Evolutionary conservation across 2,329 filamentous ascomycete genomes (phyloP), one percentile per base, ranked within the genome.

Genomic region (Emergomyces africanus): DNA sequence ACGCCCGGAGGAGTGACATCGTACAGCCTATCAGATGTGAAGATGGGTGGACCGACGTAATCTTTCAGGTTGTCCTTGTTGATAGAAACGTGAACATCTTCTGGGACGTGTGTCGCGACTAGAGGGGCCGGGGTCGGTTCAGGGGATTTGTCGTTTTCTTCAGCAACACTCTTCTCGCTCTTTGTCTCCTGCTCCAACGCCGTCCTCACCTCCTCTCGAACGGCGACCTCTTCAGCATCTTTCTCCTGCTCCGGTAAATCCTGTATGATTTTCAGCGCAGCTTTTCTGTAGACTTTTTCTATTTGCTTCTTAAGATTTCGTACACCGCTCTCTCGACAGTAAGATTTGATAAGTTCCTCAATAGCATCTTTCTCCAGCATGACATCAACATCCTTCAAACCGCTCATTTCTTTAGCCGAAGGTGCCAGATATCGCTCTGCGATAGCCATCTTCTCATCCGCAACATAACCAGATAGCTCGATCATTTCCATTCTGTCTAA

Each of bases 261-360:
- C 56, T 92, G 88, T 14, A 99, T 92, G 65, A 99, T 99, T 76
- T 96, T 97, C 62, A 99, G 80, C 0, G 94, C 95, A 15, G 92
- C 90, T 75, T 99, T 99, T 60, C 94, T 86, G 75, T 96, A 99
- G 2, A 99, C 90, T 78, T 99, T 99, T 73, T 99, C 94, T 62
- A 99, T 99, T 73, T 97, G 92, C 79, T 99, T 97, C 82, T 99
- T 99, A 62, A 99, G 78, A 70, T 99, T 99, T 65, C 94, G 87
- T 9, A 99, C 95, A 67, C 94, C 94, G 49, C 90, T 96, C 75
- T 99, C 94, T 49, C 94, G 88, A 76, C 91, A 96, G 77, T 99
- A 99, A 28, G 90, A 95, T 77, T 97, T 97, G 78, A 99, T 99
- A 50, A 99, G 81, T 74, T 99, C 94, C 68, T 94, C 87, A 50